Evolutionary conservation across 495 filamentous ascomycete species (phyloP).

Genomic region (Xylaria intraflava): DNA sequence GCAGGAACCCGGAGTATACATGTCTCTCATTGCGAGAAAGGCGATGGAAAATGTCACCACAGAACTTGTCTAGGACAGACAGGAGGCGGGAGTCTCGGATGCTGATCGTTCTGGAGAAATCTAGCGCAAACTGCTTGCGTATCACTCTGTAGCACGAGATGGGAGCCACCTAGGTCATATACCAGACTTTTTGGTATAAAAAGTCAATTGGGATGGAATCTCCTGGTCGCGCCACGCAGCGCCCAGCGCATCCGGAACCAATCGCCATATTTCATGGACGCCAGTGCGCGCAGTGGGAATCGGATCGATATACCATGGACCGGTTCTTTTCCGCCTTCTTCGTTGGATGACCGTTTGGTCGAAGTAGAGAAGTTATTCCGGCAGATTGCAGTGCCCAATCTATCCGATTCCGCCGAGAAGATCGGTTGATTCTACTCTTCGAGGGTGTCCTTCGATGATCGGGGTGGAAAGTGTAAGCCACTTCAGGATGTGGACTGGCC

Average conservation of each 20-base stretch:
- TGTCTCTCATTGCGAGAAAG: background rate
- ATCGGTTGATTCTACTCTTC: background rate
- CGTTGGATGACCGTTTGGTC: background rate
- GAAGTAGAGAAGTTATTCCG: background rate
- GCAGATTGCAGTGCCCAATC: background rate
- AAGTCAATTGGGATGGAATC: background rate
- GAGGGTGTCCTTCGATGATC: background rate
- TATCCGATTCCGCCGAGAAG: no score
- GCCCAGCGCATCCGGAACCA: background rate
- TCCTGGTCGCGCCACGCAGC: no score
- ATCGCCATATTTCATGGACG: background rate
- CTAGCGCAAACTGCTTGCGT: background rate
- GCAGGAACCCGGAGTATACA: slow-evolving; percentile 1
- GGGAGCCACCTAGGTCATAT: background rate
- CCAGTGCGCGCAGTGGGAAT: background rate
- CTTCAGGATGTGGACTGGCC: background rate
- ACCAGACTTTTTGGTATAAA: background rate
- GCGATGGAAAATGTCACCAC: background rate
- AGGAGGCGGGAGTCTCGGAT: background rate
- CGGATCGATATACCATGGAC: no score
- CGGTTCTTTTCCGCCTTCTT: no score
- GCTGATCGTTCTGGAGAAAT: background rate
- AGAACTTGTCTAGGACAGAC: background rate
- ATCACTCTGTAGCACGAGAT: background rate
- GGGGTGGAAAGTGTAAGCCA: background rate